A percentile compares a stretch with the other conserved stretches of the same genome.
Evolutionary conservation across 345 rosid genomes (phyloP).

Genomic region (Eucalyptus dawsonii): DNA sequence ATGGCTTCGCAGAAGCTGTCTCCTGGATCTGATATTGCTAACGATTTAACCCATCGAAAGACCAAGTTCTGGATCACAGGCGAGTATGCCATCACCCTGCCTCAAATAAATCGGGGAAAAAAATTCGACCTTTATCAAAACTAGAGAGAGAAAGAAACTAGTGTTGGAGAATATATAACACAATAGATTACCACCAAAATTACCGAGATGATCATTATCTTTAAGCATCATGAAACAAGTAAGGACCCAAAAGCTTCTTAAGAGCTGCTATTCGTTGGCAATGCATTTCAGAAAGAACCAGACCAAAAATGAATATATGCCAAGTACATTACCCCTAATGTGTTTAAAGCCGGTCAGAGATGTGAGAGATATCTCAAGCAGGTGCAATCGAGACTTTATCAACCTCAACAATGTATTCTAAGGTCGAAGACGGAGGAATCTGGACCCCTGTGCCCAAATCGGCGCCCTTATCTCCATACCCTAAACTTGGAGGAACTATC

Average conservation of each 20-base stretch:
- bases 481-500: conserved; percentile 54
- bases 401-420: conserved; percentile 71
- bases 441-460: conserved; percentile 53
- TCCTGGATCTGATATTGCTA: background rate
- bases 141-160: background rate
- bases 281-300: background rate
- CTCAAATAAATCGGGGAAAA: background rate
- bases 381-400: conserved; percentile 89
- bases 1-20: background rate
- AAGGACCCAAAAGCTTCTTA: background rate
- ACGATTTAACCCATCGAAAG: background rate
- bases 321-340: background rate
- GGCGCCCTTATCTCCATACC: conserved; percentile 65
- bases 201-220: background rate
- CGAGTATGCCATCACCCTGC: background rate
- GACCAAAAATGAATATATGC: too few species aligned
- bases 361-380: conserved; percentile 18
- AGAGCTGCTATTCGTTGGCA: background rate
- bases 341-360: background rate
- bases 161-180: background rate
- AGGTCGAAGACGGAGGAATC: conserved; percentile 51
- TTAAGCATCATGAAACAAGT: background rate
- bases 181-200: background rate
- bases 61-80: background rate
- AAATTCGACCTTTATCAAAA: background rate